Conservation (phyloP, 257 asterid genomes). For the Solanum etuberosum region DNA sequence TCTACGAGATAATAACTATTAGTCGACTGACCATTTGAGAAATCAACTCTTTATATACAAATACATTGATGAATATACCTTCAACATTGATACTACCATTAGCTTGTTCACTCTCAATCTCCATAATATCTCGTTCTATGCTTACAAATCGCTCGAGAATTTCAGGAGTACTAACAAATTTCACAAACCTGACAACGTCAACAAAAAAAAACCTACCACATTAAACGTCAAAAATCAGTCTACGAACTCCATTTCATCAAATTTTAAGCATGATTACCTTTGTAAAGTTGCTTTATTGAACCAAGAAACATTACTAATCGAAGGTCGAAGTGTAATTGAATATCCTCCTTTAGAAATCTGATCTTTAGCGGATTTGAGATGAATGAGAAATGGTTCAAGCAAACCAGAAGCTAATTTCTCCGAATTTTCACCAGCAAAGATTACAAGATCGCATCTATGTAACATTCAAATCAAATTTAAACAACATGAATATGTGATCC, state of each 20-base stretch:
- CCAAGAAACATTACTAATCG: slow-evolving; percentile 35
- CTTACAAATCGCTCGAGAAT: slow-evolving; percentile 73
- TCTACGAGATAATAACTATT: background rate
- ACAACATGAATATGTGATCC: background rate
- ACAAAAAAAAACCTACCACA: background rate
- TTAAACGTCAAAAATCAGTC: background rate
- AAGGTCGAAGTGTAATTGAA: slow-evolving; percentile 52
- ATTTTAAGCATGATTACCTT: slow-evolving; percentile 21
- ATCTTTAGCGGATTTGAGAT: slow-evolving; percentile 68
- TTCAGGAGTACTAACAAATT: slow-evolving; percentile 73
- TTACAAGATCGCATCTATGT: slow-evolving; percentile 74
- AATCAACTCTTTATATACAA: background rate
- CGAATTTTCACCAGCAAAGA: slow-evolving; percentile 48
- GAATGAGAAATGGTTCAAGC: slow-evolving; percentile 59
- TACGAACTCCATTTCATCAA: background rate
- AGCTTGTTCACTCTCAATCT: slow-evolving; percentile 53
- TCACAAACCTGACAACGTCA: slow-evolving; percentile 49
- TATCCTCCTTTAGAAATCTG: slow-evolving; percentile 77
- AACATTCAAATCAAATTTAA: background rate
- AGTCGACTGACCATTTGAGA: no score
- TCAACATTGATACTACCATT: slow-evolving; percentile 26
- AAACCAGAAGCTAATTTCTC: slow-evolving; percentile 80
- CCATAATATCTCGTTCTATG: slow-evolving; percentile 58
- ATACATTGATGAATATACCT: slow-evolving; percentile 19
- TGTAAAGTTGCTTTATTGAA: slow-evolving; percentile 65